phyloP scores from a whole-genome alignment of 2,329 filamentous ascomycete species.

The Podosphaera xanthii region DNA sequence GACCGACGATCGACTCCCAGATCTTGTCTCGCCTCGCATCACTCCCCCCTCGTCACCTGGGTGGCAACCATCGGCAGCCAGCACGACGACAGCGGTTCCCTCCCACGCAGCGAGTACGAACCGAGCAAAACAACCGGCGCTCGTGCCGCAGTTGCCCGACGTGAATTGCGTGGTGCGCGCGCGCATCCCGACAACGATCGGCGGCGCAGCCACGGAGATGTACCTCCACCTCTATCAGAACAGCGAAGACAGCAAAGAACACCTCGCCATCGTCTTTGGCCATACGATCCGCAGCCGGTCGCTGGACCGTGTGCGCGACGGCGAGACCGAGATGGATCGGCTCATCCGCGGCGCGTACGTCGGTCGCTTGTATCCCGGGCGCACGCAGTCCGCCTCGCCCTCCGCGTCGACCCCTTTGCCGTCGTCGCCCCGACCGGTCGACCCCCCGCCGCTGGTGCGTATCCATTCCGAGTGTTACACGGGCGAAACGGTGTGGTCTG shows the following conservation, averaged over 20 bases:
- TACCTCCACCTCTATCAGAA: constrained; percentile 91
- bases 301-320: constrained; percentile 46
- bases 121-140: constrained; percentile 28
- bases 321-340: constrained; percentile 69
- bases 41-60: background rate
- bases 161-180: constrained; percentile 91
- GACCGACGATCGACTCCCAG: background rate
- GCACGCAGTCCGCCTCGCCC: constrained; percentile 26
- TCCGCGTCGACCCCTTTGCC: background rate
- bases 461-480: constrained; percentile 99
- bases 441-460: constrained; percentile 53
- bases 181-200: constrained; percentile 62
- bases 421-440: background rate
- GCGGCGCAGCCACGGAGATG: constrained; percentile 62
- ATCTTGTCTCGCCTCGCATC: background rate
- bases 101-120: too few relatives aligned
- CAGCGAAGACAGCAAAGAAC: constrained; percentile 81
- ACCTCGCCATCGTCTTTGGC: constrained; percentile 91
- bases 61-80: background rate
- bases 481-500: constrained; percentile 94
- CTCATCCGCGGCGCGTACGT: constrained; percentile 91
- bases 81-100: too few relatives aligned
- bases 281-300: constrained; percentile 53
- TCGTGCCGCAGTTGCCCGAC: constrained; percentile 53
- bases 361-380: constrained; percentile 65